These are phyloP conservation scores for Pelargonium citronellum DNA, from an alignment of 441 rosid species.

Conservation along the genomic window DNA sequence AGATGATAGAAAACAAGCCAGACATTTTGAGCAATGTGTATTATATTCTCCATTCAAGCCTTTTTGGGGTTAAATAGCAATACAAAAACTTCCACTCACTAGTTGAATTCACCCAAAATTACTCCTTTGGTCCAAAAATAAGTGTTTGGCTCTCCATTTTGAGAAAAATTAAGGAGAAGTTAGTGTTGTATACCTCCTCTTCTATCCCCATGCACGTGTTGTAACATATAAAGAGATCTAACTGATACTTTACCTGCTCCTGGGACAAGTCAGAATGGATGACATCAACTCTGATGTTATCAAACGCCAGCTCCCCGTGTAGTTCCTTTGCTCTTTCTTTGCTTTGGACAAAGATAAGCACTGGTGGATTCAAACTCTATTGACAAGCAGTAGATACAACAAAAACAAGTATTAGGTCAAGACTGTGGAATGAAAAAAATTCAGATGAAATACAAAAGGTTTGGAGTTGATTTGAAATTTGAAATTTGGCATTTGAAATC, in stretches of 20 bases:
- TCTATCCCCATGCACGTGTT: too few species aligned
- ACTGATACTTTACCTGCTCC: conserved; percentile 45
- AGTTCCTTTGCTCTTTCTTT: conserved; percentile 87
- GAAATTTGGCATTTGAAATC: too few species aligned
- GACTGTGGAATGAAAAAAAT: neutral
- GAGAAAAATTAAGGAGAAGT: too few species aligned
- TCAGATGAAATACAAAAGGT: neutral
- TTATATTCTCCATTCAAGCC: too few species aligned
- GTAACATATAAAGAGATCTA: neutral
- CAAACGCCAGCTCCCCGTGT: conserved; percentile 64
- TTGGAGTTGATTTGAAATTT: too few species aligned
- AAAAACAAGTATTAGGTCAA: conserved; percentile 20
- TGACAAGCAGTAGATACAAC: conserved; percentile 28
- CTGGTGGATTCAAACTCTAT: conserved; percentile 89
- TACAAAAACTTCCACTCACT: too few species aligned
- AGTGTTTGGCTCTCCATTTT: too few species aligned
- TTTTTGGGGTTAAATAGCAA: too few species aligned
- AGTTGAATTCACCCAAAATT: too few species aligned
- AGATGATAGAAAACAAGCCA: too few species aligned
- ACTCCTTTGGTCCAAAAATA: neutral
- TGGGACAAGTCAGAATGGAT: conserved; percentile 76
- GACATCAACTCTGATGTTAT: conserved; percentile 65
- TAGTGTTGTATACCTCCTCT: too few species aligned
- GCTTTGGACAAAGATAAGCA: conserved; percentile 84
- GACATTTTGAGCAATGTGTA: too few species aligned